These are phyloP conservation scores for Saccharomyces jurei DNA, from an alignment of 805 yeast species.

Conservation along the genomic window DNA sequence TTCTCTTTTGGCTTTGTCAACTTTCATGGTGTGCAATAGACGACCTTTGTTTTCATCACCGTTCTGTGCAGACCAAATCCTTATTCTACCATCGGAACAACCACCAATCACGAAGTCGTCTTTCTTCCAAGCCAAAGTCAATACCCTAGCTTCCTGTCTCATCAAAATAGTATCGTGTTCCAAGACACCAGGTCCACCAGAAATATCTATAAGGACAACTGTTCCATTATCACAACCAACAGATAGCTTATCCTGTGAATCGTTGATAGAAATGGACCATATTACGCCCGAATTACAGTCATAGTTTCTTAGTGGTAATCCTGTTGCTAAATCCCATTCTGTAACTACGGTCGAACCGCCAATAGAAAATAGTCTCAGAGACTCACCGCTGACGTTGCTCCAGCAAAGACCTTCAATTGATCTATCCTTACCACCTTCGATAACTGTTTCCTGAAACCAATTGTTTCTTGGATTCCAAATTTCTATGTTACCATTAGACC, in stretches of 20 bases:
- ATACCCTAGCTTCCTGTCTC: constrained; percentile 74
- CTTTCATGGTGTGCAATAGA: constrained; percentile 77
- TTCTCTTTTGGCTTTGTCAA: constrained; percentile 79
- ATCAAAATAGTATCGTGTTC: constrained; percentile 72
- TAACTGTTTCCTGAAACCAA: constrained; percentile 71
- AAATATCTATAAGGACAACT: constrained; percentile 73
- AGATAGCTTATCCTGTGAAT: constrained; percentile 55
- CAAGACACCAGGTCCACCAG: constrained; percentile 77
- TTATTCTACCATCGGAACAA: constrained; percentile 86
- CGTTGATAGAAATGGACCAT: constrained; percentile 75
- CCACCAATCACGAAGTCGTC: constrained; percentile 74
- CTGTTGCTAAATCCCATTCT: constrained; percentile 81
- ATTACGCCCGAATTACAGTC: constrained; percentile 91
- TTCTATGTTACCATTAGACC: constrained; percentile 91
- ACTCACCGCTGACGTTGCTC: constrained; percentile 45
- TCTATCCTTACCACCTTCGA: constrained; percentile 75
- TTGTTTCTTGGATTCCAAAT: constrained; percentile 82
- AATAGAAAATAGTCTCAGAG: constrained; percentile 74
- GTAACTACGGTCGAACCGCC: constrained; percentile 90
- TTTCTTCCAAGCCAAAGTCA: constrained; percentile 69
- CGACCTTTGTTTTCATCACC: constrained; percentile 45
- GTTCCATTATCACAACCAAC: constrained; percentile 95
- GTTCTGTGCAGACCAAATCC: constrained; percentile 61
- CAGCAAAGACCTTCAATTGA: constrained; percentile 87
- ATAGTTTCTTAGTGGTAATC: constrained; percentile 62